These are phyloP conservation scores for Zygotorulaspora florentina DNA, from an alignment of 805 yeast species.

Conservation along the genomic window DNA sequence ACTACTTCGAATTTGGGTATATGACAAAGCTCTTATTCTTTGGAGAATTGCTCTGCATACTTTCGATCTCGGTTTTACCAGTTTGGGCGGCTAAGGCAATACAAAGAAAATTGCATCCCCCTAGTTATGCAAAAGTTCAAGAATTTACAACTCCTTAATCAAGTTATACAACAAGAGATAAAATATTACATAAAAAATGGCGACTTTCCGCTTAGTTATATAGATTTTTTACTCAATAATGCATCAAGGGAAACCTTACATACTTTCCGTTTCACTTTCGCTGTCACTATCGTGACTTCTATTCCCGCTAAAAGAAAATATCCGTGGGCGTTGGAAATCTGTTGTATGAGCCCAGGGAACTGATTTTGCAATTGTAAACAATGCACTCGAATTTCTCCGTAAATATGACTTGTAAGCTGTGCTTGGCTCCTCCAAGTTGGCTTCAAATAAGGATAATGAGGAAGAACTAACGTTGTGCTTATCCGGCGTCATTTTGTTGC, in stretches of 20 bases:
- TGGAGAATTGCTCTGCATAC: slow-evolving; percentile 65
- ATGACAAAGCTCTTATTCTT: slow-evolving; percentile 53
- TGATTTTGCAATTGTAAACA: slow-evolving; percentile 37
- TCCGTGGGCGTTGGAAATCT: slow-evolving; percentile 68
- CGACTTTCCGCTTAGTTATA: background rate
- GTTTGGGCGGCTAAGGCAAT: slow-evolving; percentile 82
- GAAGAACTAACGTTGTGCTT: slow-evolving; percentile 4
- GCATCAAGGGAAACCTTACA: slow-evolving; percentile 8
- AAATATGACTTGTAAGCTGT: slow-evolving; percentile 22
- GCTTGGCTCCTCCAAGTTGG: slow-evolving; percentile 19
- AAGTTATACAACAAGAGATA: background rate
- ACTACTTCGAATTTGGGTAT: slow-evolving; percentile 76
- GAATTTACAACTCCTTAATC: slow-evolving; percentile 43
- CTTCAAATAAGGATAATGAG: slow-evolving; percentile 8
- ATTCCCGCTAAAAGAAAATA: slow-evolving; percentile 14
- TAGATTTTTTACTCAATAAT: slow-evolving; percentile 1
- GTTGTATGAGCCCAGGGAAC: slow-evolving; percentile 75
- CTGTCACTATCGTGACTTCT: slow-evolving; percentile 23
- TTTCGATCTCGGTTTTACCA: slow-evolving; percentile 73
- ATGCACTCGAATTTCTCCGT: slow-evolving; percentile 26
- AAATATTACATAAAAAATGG: background rate
- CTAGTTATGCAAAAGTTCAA: slow-evolving; percentile 95
- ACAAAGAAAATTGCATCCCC: slow-evolving; percentile 78
- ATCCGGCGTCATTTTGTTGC: slow-evolving; percentile 1
- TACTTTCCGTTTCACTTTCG: slow-evolving; percentile 21